Evolutionary conservation across 2,329 filamentous ascomycete genomes (phyloP).

Genomic region (Fusarium incarnatum): DNA sequence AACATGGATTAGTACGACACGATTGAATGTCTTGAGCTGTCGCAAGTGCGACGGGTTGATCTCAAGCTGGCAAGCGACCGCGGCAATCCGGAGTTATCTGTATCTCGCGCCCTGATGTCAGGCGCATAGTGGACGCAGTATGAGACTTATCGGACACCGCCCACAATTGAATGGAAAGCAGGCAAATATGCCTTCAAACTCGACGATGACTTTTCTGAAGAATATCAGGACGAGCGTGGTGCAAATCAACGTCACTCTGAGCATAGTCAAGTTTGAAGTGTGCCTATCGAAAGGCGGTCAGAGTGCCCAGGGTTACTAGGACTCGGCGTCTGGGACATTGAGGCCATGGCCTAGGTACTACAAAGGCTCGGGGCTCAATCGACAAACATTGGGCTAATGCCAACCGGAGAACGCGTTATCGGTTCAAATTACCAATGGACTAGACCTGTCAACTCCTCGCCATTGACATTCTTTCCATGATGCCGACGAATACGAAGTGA

Average conservation of each 20-base stretch:
- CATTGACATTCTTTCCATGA: neutral
- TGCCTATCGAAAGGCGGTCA: slow-evolving; percentile 20
- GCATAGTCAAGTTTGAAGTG: neutral
- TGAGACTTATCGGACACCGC: neutral
- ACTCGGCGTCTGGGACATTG: neutral
- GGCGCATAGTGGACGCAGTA: neutral
- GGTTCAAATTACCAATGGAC: neutral
- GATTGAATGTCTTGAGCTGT: neutral
- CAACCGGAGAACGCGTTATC: neutral
- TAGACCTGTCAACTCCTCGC: neutral
- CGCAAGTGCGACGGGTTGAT: neutral
- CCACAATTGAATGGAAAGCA: neutral
- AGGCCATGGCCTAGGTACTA: neutral
- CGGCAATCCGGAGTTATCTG: neutral
- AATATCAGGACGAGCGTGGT: neutral
- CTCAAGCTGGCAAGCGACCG: neutral
- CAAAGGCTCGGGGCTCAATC: slow-evolving; percentile 3
- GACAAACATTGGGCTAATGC: neutral
- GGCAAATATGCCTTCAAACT: neutral
- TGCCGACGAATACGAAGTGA: neutral
- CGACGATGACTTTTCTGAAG: neutral
- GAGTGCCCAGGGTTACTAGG: neutral
- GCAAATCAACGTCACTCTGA: neutral
- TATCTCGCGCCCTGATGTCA: neutral
- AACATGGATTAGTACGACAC: neutral